Base-by-base conservation (phyloP, 257 asterid species). In the Oldenlandia corymbosa region DNA sequence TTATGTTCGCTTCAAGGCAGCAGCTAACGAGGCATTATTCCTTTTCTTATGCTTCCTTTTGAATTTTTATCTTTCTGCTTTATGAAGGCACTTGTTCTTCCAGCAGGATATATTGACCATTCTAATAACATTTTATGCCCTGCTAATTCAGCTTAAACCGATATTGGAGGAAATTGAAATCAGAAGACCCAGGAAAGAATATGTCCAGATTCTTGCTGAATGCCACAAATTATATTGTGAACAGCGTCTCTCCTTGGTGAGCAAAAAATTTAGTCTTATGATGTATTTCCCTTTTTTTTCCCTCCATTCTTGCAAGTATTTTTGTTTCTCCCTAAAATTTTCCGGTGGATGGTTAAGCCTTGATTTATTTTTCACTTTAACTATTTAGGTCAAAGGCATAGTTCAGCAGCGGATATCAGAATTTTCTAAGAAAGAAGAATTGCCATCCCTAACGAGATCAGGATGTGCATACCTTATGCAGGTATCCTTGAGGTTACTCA, bases 381-480 rank as follows among this genome's bases (percentile, higher is more conserved):
- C 63, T 36, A 68, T 65, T 34, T 71, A 93, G 99, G 94, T 93
- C 74, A 84, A 80, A 76, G 85, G 83, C 78, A 85, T 87, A 66
- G 97, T 84, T 60, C 96, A 85, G 64, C 99, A 93, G 60, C 80
- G 97, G 66, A 85, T 93, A 67, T 85, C 95, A 51, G 99, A 90
- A 64, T 87, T 81, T 77, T 58, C 97, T 58, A 90, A 86, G 88
- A 93, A 80, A 74, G 97, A 93, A 79, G 86, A 85, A 57, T 71
- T 93, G 78, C 84, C 96, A 5, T 90, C 97, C 61, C 79, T 90
- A 84, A 87, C 89, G 69, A 83, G 99, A 88, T 93, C 96, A 75
- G 97, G 99, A 58, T 93, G 95, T 84, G 95, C 99, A 68, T 93
- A 93, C 68, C 76, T 93, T 46, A 87, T 93, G 87, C 99, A 93